These are phyloP conservation scores for Cyclotella sp. DNA, from an alignment of 108 stramenopile species.

Conservation along the genomic window DNA sequence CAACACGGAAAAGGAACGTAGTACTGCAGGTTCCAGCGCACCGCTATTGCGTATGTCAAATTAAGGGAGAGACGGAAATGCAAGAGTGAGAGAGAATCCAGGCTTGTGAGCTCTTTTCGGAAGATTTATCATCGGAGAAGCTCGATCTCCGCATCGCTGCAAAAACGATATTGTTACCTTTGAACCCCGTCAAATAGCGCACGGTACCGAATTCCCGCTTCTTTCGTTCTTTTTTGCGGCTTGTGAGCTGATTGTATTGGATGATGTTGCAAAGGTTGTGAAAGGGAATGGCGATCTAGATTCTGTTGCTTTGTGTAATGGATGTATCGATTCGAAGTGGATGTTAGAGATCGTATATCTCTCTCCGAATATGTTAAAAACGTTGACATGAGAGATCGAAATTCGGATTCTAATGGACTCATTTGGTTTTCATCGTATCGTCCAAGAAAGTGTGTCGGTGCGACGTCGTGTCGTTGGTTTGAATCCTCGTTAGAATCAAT, in stretches of 20 bases:
- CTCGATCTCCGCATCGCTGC: too few species aligned
- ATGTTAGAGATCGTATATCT: constrained; percentile 53
- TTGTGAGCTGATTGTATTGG: not conserved
- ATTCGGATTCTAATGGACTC: constrained; percentile 49
- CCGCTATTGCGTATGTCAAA: constrained; percentile 21
- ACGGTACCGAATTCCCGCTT: constrained; percentile 54
- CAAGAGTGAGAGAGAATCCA: not conserved
- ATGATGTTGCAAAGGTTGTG: not conserved
- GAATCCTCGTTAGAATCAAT: not conserved
- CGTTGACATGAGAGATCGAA: constrained; percentile 27
- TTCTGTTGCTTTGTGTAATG: constrained; percentile 15
- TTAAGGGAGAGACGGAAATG: not conserved
- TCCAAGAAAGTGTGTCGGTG: not conserved
- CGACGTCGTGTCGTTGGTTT: not conserved
- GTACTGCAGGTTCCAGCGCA: constrained; percentile 66
- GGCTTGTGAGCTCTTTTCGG: too few species aligned
- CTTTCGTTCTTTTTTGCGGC: constrained; percentile 28
- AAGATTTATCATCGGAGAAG: too few species aligned
- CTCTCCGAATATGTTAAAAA: constrained; percentile 45
- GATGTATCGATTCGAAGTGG: constrained; percentile 40
- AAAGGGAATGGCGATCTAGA: not conserved
- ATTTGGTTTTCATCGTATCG: constrained; percentile 38
- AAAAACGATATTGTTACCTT: constrained; percentile 8
- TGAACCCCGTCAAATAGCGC: constrained; percentile 69
- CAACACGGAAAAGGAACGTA: constrained; percentile 77